Percentiles rank a stretch among this genome's conserved stretches.
Evolutionary conservation across 1,139 yeast species (phyloP).

Genomic region (Barnettozyma hawaiiensis): DNA sequence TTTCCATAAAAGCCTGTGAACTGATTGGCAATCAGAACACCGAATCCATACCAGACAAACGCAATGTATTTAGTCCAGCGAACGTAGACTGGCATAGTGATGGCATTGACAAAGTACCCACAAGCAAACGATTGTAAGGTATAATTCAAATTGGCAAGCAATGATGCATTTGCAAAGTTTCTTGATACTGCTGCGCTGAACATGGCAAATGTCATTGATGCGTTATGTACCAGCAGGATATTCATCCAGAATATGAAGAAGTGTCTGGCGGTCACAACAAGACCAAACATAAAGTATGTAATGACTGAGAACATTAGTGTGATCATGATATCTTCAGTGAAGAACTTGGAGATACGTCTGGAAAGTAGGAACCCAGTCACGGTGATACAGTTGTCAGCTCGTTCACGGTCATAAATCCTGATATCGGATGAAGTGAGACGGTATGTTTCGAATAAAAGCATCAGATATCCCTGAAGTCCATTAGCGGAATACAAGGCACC

Average conservation of each 20-base stretch:
- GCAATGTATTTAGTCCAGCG: conserved; percentile 78
- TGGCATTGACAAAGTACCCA: conserved; percentile 75
- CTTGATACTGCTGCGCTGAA: conserved; percentile 53
- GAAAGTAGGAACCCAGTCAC: conserved; percentile 49
- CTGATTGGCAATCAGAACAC: conserved; percentile 61
- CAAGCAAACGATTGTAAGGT: conserved; percentile 63
- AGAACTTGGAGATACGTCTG: conserved; percentile 30
- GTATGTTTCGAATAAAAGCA: conserved; percentile 67
- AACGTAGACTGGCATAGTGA: conserved; percentile 77
- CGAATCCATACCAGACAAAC: conserved; percentile 74
- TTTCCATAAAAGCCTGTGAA: conserved; percentile 56
- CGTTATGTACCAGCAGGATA: conserved; percentile 49
- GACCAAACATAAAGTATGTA: conserved; percentile 76
- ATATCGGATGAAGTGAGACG: conserved; percentile 68
- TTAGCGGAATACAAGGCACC: conserved; percentile 60
- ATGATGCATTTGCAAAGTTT: conserved; percentile 60
- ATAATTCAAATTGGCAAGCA: conserved; percentile 46
- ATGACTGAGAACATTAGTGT: conserved; percentile 54
- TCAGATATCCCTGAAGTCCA: conserved; percentile 64
- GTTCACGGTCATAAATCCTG: conserved; percentile 64
- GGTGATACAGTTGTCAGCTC: conserved; percentile 60
- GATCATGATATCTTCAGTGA: conserved; percentile 66
- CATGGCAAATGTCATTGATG: conserved; percentile 53
- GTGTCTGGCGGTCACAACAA: conserved; percentile 35
- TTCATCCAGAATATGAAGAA: conserved; percentile 64